Evolutionary conservation across 257 asterid species (phyloP), one percentile per base, ranked within the genome.

Genomic region (Solanum etuberosum): DNA sequence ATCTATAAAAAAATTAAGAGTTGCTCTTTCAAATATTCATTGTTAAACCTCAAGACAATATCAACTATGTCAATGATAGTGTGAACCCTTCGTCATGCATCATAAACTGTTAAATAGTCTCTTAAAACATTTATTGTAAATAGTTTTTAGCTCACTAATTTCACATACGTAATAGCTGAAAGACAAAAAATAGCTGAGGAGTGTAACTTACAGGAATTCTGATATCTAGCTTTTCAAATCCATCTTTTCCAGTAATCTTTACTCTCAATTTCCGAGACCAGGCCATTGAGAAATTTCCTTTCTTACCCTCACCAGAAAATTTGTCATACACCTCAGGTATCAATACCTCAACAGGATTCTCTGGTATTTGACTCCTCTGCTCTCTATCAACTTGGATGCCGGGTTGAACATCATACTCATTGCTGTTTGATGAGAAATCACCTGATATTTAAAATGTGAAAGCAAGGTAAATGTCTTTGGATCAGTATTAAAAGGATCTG

Each of bases 171-270:
- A 76, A 42, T 86, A 18, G 51, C 74, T 43, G 38, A 61, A 63
- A 84, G 32, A n/a, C 31, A 38, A 78, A 85, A n/a, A 16, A 34
- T 54, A 70, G 38, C n/a, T 63, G 21, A 32, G 23, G 32, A 34
- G 51, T 40, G 59, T 72, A 89, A 92, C 98, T 93, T 93, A 96
- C 99, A 63, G 99, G 99, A 90, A 96, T 91, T 76, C 93, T 92
- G 83, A 96, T 91, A 90, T 96, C 98, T 77, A 96, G 99, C 89
- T 90, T 94, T 89, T 93, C 98, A 85, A 78, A 92, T 87, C 98
- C 99, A 94, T 96, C 99, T 86, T 91, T 91, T 87, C 98, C 99
- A 82, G 98, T 93, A 83, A 96, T 95, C 90, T 85, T 96, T 87
- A 96, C 93, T 91, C 98, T 93, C 89, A 95, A 89, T 86, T 93